Evolutionary conservation across 2,329 filamentous ascomycete genomes (phyloP).

Genomic region (Apiospora phragmitis): DNA sequence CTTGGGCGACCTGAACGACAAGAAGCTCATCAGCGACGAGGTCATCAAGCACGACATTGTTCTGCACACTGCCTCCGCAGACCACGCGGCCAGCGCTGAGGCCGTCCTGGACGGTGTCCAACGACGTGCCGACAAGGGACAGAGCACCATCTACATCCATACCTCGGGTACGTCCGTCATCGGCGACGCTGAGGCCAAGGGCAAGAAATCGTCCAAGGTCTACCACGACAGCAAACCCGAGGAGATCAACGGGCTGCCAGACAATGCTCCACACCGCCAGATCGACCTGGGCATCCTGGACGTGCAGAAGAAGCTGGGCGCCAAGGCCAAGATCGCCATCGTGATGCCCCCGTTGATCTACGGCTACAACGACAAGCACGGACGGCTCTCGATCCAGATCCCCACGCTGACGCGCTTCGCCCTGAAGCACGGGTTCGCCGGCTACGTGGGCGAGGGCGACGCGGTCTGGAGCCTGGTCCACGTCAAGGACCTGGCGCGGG

Average conservation of each 20-base stretch:
- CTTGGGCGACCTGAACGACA: conserved; percentile 42
- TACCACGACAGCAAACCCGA: conserved; percentile 42
- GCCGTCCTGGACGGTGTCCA: conserved; percentile 45
- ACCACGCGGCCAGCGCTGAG: conserved; percentile 45
- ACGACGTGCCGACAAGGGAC: conserved; percentile 35
- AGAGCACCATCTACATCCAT: conserved; percentile 48
- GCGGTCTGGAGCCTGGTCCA: conserved; percentile 45
- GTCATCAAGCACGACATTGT: conserved; percentile 40
- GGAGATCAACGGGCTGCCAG: conserved; percentile 41
- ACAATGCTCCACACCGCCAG: conserved; percentile 42
- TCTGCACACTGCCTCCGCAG: conserved; percentile 50
- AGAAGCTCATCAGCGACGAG: conserved; percentile 37
- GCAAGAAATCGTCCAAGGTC: conserved; percentile 37
- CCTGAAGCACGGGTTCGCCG: conserved; percentile 46
- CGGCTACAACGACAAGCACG: conserved; percentile 39
- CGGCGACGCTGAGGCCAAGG: conserved; percentile 36
- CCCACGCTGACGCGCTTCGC: conserved; percentile 48
- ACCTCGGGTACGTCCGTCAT: conserved; percentile 45
- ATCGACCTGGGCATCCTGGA: conserved; percentile 46
- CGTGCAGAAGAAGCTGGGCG: conserved; percentile 35
- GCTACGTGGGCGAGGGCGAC: conserved; percentile 44
- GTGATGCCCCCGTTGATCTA: conserved; percentile 50
- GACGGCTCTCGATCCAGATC: conserved; percentile 46
- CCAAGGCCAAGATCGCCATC: conserved; percentile 45
- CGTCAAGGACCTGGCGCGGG: conserved; percentile 47